Evolutionary conservation across 805 yeast species (phyloP).

Genomic region (Kuraishia piskuri): DNA sequence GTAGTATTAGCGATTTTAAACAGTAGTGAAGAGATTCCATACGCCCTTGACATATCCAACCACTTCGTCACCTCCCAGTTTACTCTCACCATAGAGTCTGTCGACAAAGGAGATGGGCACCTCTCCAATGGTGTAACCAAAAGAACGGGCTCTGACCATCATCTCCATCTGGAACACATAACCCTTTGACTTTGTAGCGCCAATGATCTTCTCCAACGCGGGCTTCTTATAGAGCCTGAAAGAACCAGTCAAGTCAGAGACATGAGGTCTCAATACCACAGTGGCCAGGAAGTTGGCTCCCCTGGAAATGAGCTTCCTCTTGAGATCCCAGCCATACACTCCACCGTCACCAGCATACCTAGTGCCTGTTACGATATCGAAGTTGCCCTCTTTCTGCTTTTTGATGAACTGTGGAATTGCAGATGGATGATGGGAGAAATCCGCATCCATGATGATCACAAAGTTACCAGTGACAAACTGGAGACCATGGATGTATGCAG

Average conservation of each 20-base stretch:
- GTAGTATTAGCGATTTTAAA: slow-evolving; percentile 22
- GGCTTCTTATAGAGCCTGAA: slow-evolving; percentile 68
- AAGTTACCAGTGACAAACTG: slow-evolving; percentile 64
- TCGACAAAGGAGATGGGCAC: slow-evolving; percentile 76
- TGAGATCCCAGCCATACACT: slow-evolving; percentile 78
- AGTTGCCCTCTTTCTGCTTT: slow-evolving; percentile 44
- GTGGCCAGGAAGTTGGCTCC: slow-evolving; percentile 78
- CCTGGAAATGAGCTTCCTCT: slow-evolving; percentile 67
- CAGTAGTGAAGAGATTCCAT: slow-evolving; percentile 57
- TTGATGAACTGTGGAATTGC: slow-evolving; percentile 70
- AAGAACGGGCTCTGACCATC: slow-evolving; percentile 76
- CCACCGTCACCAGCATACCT: slow-evolving; percentile 79
- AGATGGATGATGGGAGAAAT: slow-evolving; percentile 74
- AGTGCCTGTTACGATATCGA: slow-evolving; percentile 46
- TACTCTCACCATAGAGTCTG: slow-evolving; percentile 70
- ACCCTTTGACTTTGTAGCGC: slow-evolving; percentile 64
- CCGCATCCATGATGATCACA: slow-evolving; percentile 80
- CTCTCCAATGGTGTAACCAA: slow-evolving; percentile 67
- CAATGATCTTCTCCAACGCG: slow-evolving; percentile 57
- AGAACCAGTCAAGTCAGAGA: slow-evolving; percentile 70
- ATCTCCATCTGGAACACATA: slow-evolving; percentile 85
- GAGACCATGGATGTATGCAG: slow-evolving; percentile 75
- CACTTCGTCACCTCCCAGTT: slow-evolving; percentile 75
- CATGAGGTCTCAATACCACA: slow-evolving; percentile 60
- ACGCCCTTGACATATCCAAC: slow-evolving; percentile 73